Percentiles rank a stretch among this genome's conserved stretches.
phyloP scores from a whole-genome alignment of 345 rosid species.

The Gossypium rotundifolium region DNA sequence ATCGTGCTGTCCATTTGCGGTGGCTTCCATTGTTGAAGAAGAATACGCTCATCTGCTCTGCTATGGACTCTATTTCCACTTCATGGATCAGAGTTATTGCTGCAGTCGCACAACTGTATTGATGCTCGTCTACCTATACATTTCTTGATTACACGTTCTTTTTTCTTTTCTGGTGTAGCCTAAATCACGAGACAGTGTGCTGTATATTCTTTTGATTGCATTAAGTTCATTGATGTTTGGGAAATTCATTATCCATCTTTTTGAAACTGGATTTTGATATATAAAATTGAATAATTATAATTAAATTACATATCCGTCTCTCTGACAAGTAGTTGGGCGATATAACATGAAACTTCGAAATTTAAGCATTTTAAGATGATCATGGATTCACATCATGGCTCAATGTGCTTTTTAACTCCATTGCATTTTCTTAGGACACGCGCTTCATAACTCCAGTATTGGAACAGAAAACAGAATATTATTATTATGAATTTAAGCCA shows the following conservation, averaged over 20 bases:
- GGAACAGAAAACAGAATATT: too few species aligned
- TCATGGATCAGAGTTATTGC: not conserved
- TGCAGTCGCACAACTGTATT: not conserved
- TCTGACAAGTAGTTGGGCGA: too few species aligned
- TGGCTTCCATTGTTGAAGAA: slow-evolving; percentile 32
- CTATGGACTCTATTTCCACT: not conserved
- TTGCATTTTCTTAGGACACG: too few species aligned
- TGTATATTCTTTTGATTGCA: slow-evolving; percentile 1
- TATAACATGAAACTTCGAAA: too few species aligned
- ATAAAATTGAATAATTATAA: too few species aligned
- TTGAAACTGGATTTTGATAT: not conserved
- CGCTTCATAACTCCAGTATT: too few species aligned
- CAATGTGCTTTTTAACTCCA: too few species aligned
- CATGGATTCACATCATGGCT: too few species aligned
- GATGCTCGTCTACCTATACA: not conserved
- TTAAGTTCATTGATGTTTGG: slow-evolving; percentile 17
- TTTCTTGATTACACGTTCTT: not conserved
- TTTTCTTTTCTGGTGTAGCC: not conserved
- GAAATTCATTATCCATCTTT: not conserved
- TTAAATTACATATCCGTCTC: too few species aligned
- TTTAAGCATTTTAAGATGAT: too few species aligned
- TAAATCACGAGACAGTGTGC: not conserved
- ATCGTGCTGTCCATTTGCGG: slow-evolving; percentile 44
- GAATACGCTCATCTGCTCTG: not conserved
- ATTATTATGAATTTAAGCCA: too few species aligned